Evolutionary conservation across 768 basidiomycete species (phyloP), one percentile per base, ranked within the genome.

Genomic region (Pleurotus salmoneostramineus): DNA sequence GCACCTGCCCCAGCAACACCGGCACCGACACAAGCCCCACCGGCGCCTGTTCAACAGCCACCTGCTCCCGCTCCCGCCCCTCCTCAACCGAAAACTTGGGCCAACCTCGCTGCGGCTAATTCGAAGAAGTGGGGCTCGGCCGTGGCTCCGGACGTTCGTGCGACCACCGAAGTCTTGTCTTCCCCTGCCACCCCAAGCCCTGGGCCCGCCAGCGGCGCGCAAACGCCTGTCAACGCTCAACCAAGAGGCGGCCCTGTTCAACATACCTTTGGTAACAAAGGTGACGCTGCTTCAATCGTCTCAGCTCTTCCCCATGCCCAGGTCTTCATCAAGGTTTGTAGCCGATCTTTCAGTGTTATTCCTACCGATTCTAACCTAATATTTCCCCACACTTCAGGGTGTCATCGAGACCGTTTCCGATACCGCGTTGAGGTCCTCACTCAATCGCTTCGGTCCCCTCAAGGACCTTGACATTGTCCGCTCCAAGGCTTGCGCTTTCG

Each of bases 381-480:
- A 31, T 40, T 31, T 35, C 32, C 51, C 58, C 35, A 27, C 15
- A 33, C 12, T 49, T 6, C 62, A 90, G 88, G 86, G 88, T 64
- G 91, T 95, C 2, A 77, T 82, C 12, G 91, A 94, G 57, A 72
- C 78, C 34, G 75, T 94, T 42, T 72, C 83, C 27, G 76, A 81
- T 47, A 52, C 70, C 11, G 74, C 78, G 0, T 79, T 95, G 37
- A 72, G 68, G 17, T 72, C 69, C 42, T 68, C 74, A 2, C 78
- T 95, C 36, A 72, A 77, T 0, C 84, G 87, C 35, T 95, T 95
- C 69, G 93, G 93, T 0, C 77, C 85, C 0, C 79, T 97, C 67
- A 92, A 90, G 70, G 93, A 94, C 21, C 72, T 95, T 43, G 95
- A 98, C 71, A 87, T 97, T 62, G 88, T 96, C 43, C 90, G 89